A percentile compares a stretch with the other conserved stretches of the same genome.
Conservation (phyloP, 2,329 filamentous ascomycete genomes). For the Akanthomyces dipterigenus region DNA sequence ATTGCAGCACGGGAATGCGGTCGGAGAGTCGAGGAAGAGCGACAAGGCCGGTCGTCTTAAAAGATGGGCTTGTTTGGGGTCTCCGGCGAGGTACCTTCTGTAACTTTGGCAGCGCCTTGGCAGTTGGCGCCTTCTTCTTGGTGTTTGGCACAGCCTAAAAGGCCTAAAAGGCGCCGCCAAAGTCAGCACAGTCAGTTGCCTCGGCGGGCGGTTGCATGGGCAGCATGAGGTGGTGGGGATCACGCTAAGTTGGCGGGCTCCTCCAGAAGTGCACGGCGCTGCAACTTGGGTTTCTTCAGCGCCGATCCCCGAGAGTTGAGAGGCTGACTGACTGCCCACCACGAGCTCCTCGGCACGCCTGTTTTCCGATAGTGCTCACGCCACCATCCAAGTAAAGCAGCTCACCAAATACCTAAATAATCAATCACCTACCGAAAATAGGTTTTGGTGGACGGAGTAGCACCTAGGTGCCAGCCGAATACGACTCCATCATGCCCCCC, state of each 20-base stretch:
- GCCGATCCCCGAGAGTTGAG: background rate
- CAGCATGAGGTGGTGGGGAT: background rate
- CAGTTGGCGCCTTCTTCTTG: background rate
- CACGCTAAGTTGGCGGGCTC: background rate
- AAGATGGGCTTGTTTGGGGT: background rate
- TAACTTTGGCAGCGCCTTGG: background rate
- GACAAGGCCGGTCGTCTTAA: background rate
- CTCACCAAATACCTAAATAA: background rate
- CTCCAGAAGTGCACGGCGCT: background rate
- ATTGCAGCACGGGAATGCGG: slow-evolving; percentile 1
- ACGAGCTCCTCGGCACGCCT: background rate
- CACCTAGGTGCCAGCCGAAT: no score
- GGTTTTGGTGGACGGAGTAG: no score
- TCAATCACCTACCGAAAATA: no score
- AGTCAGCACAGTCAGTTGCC: background rate
- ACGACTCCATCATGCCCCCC: no score
- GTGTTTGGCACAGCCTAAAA: background rate
- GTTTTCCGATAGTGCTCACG: background rate
- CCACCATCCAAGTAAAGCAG: background rate
- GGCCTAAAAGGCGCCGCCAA: background rate
- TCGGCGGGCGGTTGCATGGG: background rate
- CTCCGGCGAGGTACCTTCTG: background rate
- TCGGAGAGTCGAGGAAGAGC: background rate
- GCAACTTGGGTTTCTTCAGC: background rate
- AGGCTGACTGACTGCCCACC: no score